A percentile compares a stretch with the other conserved stretches of the same genome.
Conservation (phyloP, 2,329 filamentous ascomycete species). For the Botrytis sinoallii region DNA sequence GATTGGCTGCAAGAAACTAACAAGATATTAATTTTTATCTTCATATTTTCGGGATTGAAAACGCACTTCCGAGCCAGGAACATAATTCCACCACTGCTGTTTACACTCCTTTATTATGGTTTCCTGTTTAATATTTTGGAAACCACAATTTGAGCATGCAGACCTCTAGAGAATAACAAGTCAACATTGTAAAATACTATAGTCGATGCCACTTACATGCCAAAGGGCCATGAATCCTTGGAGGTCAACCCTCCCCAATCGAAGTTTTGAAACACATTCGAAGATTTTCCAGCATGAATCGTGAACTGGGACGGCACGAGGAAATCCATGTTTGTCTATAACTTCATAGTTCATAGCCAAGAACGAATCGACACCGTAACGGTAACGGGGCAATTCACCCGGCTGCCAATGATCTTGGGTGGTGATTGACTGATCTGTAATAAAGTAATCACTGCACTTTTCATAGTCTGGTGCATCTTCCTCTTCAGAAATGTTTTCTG, state of each 20-base stretch:
- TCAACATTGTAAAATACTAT: not conserved
- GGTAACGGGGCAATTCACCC: not conserved
- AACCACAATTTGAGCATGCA: slow-evolving; percentile 21
- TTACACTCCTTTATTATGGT: not conserved
- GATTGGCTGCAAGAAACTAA: slow-evolving; percentile 22
- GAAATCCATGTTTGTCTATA: not conserved
- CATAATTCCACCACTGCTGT: slow-evolving; percentile 17
- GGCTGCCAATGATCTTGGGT: not conserved
- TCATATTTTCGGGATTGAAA: not conserved
- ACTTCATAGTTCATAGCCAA: slow-evolving; percentile 8
- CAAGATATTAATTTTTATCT: not conserved
- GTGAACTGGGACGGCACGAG: slow-evolving; percentile 19
- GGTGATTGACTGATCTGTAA: slow-evolving; percentile 16
- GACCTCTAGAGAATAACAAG: not conserved
- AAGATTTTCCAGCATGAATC: slow-evolving; percentile 27
- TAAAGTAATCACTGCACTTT: slow-evolving; percentile 19
- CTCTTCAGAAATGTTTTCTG: not conserved
- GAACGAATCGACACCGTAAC: slow-evolving; percentile 11
- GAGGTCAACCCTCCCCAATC: slow-evolving; percentile 22
- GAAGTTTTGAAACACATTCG: slow-evolving; percentile 18
- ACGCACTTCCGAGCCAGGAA: slow-evolving; percentile 19
- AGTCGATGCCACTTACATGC: slow-evolving; percentile 3
- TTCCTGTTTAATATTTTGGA: slow-evolving; percentile 20
- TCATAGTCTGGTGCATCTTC: slow-evolving; percentile 16
- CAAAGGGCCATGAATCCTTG: slow-evolving; percentile 23